A percentile compares a stretch with the other conserved stretches of the same genome.
Evolutionary conservation across 352 stramenopile genomes (phyloP).

Genomic region (Phytophthora megakarya): DNA sequence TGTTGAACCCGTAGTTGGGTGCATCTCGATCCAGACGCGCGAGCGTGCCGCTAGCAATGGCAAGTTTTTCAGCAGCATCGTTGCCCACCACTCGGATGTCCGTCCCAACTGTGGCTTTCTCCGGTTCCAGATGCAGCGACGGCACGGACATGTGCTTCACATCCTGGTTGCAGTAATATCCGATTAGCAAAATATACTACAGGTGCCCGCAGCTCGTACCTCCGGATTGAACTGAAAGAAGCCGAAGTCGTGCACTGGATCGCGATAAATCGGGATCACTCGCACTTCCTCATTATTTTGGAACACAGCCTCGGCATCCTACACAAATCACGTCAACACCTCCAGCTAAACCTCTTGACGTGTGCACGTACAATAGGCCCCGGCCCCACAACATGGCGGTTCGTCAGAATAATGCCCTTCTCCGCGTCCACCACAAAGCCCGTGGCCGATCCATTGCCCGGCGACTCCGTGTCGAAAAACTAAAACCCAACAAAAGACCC

Average conservation of each 20-base stretch:
- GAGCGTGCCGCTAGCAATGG: conserved; percentile 91
- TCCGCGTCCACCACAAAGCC: conserved; percentile 93
- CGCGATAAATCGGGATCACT: conserved; percentile 91
- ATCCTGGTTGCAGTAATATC: conserved; percentile 41
- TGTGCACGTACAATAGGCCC: conserved; percentile 85
- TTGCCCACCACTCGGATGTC: conserved; percentile 94
- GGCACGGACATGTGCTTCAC: conserved; percentile 86
- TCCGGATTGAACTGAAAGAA: conserved; percentile 91
- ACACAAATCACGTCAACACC: not conserved
- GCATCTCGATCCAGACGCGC: conserved; percentile 90
- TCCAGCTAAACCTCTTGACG: conserved; percentile 1
- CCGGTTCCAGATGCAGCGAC: conserved; percentile 76
- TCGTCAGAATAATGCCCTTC: conserved; percentile 93
- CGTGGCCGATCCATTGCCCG: conserved; percentile 89
- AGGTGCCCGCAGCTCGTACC: conserved; percentile 32
- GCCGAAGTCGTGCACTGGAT: conserved; percentile 94
- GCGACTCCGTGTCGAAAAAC: conserved; percentile 91
- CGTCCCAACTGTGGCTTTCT: conserved; percentile 89
- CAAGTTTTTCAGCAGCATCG: conserved; percentile 92
- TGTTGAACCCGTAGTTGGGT: conserved; percentile 89
- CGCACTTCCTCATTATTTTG: conserved; percentile 94
- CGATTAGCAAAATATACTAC: not conserved
- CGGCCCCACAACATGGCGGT: conserved; percentile 91
- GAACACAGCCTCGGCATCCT: conserved; percentile 91
- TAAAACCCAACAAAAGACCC: conserved; percentile 34